Conservation (phyloP, 2,329 filamentous ascomycete genomes). For the Ophiostoma tasmaniense region DNA sequence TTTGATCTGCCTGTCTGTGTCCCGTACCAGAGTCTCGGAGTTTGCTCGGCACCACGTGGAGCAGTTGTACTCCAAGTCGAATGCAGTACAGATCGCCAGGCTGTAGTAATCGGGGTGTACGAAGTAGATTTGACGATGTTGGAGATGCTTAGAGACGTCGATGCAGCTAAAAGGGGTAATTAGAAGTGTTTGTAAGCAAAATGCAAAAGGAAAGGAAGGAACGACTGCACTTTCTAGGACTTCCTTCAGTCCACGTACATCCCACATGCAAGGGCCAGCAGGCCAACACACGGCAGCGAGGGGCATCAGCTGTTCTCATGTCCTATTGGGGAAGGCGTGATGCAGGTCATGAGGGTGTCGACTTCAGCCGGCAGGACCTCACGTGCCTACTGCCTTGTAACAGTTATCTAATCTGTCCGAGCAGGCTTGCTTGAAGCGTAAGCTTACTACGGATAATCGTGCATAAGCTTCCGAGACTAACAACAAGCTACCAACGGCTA, state of each 20-base stretch:
- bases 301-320: not conserved
- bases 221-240: not conserved
- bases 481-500: not conserved
- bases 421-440: not conserved
- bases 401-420: too few species aligned
- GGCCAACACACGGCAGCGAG: not conserved
- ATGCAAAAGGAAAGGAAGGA: not conserved
- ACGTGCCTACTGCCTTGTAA: not conserved
- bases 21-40: too few species aligned
- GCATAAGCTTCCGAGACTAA: not conserved
- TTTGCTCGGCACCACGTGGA: not conserved
- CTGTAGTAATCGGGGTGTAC: not conserved
- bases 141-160: not conserved
- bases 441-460: not conserved
- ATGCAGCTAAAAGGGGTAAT: not conserved
- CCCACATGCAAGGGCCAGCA: not conserved
- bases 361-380: not conserved
- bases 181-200: not conserved
- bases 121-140: not conserved
- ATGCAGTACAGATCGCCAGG: not conserved
- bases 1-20: too few species aligned
- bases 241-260: not conserved
- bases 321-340: not conserved
- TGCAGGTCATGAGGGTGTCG: not conserved
- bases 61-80: not conserved